These are phyloP conservation scores for Tilletia caries DNA, from an alignment of 1,284 basidiomycete genomes.

Conservation along the genomic window DNA sequence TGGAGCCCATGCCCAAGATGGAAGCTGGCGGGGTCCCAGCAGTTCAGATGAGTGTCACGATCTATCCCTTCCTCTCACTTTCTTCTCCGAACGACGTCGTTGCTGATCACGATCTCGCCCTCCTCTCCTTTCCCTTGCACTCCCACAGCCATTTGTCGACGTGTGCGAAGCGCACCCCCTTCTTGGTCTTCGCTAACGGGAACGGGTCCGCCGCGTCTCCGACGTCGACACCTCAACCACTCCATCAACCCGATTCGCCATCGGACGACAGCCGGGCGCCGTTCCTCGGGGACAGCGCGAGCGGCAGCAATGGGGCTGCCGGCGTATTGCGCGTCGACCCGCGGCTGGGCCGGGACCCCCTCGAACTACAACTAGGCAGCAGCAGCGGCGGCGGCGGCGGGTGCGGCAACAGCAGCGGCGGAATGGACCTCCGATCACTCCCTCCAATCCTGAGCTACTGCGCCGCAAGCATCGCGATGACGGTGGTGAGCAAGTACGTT, in stretches of 20 bases:
- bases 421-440: conserved; percentile 55
- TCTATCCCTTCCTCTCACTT: no score
- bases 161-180: no score
- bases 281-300: conserved; percentile 24
- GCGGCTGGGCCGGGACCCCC: conserved; percentile 29
- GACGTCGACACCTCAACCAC: not conserved
- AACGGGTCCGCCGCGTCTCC: not conserved
- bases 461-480: conserved; percentile 92
- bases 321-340: conserved; percentile 26
- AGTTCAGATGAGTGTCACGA: no score
- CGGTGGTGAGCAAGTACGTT: conserved; percentile 96
- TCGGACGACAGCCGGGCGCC: conserved; percentile 31
- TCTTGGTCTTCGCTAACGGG: not conserved
- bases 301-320: not conserved
- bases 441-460: conserved; percentile 87
- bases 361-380: conserved; percentile 13
- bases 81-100: no score
- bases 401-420: not conserved
- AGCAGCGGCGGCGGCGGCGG: no score
- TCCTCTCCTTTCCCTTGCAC: no score
- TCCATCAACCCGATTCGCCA: conserved; percentile 15
- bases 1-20: no score
- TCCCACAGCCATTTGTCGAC: no score
- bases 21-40: no score
- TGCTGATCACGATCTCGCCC: no score